These are phyloP conservation scores for Nymphaea thermarum DNA, from an alignment of 164 flowering plant genomes.

Conservation along the genomic window DNA sequence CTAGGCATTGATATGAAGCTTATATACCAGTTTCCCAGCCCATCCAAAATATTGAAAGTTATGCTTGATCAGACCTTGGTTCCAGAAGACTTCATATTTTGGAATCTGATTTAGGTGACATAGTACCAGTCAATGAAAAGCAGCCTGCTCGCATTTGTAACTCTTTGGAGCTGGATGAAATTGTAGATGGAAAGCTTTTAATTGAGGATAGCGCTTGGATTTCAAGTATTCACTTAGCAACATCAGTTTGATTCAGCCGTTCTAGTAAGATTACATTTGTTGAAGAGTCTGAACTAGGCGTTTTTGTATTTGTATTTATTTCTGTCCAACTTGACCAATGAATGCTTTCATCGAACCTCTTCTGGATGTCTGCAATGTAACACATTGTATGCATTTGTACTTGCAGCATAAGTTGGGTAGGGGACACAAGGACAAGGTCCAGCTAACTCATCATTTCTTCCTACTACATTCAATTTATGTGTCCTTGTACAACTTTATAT, in stretches of 20 bases:
- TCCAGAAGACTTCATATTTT: background rate
- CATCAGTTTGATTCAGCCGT: slow-evolving; percentile 45
- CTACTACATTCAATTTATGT: too few relatives aligned
- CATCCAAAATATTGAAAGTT: slow-evolving; percentile 41
- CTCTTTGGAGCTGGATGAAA: background rate
- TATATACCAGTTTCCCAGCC: slow-evolving; percentile 55
- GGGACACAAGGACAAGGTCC: slow-evolving; percentile 78
- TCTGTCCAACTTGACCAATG: too few relatives aligned
- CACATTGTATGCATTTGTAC: slow-evolving; percentile 3
- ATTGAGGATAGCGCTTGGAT: slow-evolving; percentile 18
- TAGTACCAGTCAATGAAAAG: background rate
- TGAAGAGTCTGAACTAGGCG: slow-evolving; percentile 12
- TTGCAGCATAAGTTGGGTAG: slow-evolving; percentile 73
- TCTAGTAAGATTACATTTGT: slow-evolving; percentile 50
- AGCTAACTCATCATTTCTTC: too few relatives aligned
- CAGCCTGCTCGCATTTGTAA: background rate
- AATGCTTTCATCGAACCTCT: too few relatives aligned
- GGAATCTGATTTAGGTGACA: background rate
- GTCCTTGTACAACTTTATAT: too few relatives aligned
- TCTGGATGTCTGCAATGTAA: too few relatives aligned
- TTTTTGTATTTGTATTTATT: too few relatives aligned
- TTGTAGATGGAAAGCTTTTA: slow-evolving; percentile 5
- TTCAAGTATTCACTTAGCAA: slow-evolving; percentile 9
- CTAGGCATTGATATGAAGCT: slow-evolving; percentile 69
- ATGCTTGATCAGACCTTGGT: slow-evolving; percentile 21